Evolutionary conservation across 495 filamentous ascomycete species (phyloP).

Genomic region (Neurospora sp.): DNA sequence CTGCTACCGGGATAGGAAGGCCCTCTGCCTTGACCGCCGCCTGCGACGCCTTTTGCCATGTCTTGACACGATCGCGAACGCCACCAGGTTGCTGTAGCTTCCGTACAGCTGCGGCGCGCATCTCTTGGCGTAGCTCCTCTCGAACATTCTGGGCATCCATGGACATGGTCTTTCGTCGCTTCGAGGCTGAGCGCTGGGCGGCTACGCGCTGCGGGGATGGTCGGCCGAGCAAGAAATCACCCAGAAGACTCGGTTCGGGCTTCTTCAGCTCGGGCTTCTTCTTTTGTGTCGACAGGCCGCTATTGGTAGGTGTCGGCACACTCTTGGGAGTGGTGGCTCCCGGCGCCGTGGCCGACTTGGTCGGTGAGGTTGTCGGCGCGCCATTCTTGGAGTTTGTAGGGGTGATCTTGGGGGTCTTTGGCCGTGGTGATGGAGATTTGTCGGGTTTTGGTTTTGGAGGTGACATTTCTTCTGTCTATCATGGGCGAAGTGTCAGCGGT

Average conservation of each 20-base stretch:
- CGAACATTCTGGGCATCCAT: constrained; percentile 29
- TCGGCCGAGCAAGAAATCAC: constrained; percentile 45
- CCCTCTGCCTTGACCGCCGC: constrained; percentile 35
- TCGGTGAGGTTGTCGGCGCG: constrained; percentile 18
- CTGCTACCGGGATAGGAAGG: constrained; percentile 24
- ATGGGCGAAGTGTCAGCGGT: constrained; percentile 8
- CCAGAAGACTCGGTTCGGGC: constrained; percentile 36
- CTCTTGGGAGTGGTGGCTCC: constrained; percentile 28
- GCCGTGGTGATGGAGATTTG: constrained; percentile 8
- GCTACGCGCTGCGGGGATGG: constrained; percentile 35
- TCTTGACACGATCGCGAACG: constrained; percentile 59
- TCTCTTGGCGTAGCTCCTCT: constrained; percentile 35
- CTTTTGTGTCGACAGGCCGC: constrained; percentile 12
- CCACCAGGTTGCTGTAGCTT: constrained; percentile 38
- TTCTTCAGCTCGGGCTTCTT: constrained; percentile 19
- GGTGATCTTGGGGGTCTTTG: constrained; percentile 9
- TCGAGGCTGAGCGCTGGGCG: constrained; percentile 27
- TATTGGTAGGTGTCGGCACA: constrained; percentile 25
- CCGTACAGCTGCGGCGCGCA: constrained; percentile 37
- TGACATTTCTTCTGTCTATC: constrained; percentile 17
- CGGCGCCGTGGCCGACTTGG: constrained; percentile 12
- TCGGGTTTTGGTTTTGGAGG: constrained; percentile 17
- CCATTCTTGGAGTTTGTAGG: constrained; percentile 14
- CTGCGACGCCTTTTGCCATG: constrained; percentile 66
- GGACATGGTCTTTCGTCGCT: constrained; percentile 32